Base-by-base conservation (phyloP, 768 basidiomycete genomes). In the Leccinum ochraceum region DNA sequence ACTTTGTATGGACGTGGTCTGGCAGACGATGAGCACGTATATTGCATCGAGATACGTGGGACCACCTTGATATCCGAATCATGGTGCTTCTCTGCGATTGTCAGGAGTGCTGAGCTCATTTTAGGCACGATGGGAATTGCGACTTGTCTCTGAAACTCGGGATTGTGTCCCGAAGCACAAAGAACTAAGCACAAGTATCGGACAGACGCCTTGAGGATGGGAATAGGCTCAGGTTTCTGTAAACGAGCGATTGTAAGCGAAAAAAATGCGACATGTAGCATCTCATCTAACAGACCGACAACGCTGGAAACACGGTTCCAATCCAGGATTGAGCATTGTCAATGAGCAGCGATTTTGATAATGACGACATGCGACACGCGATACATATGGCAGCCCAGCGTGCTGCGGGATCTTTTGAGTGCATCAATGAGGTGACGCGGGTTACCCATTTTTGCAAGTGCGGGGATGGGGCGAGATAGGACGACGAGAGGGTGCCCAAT, bases 61-160 rank as follows among this genome's bases (percentile, higher is more conserved):
- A 20, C 44, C 63, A 90, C 90, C 75, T 83, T 85, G 17, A 89
- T 65, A 53, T 86, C 85, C 26, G 66, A 64, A 61, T 86, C 82
- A 4, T 62, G 57, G 51, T 77, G 76, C 61, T 80, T 83, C 53
- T 89, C 86, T 6, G 79, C 80, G 24, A 91, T 70, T 4, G 76
- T 70, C 32, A 89, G 72, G 36, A 93, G 74, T 3, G 83, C 82
- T 46, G 77, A 65, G 28, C 85, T 85, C 71, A 89, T 86, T 75
- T 92, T 94, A 17, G 86, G 80, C 26, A 92, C 79, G 66, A 86
- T 86, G 2, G 93, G 92, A 5, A 80, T 78, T 37, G 83, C 83
- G 4, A 92, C 77, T 72, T 94, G 92, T 69, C 93, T 80, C 69
- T 93, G 90, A 72, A 92, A 94, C 72, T 94, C 92, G 32, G 86